Evolutionary conservation across 2,329 filamentous ascomycete species (phyloP), one percentile per base, ranked within the genome.

Genomic region (Colletotrichum noveboracense): DNA sequence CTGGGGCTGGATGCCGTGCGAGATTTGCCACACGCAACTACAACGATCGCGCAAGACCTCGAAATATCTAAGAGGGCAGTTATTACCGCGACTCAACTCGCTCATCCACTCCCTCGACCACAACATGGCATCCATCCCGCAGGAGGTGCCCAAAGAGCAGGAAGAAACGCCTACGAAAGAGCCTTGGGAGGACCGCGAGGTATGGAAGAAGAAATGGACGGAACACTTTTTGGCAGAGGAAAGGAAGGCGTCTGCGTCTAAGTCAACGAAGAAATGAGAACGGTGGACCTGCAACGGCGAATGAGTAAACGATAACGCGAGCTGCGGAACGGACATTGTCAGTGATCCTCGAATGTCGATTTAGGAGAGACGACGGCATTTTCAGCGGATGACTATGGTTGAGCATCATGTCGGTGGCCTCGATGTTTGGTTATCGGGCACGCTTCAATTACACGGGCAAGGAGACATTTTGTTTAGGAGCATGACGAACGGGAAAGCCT

Each of bases 201-300:
- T 76, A 34, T 76, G 74, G 74, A 76, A 61, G 70, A 76, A 68
- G 74, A 76, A 74, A 56, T 76, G 74, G 74, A 69, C 48, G 28
- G 74, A 76, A 26, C 64, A 76, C 34, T 76, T 76, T 18, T 21
- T 65, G 43, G 64, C 72, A 32, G 74, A 76, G 26, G 74, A 76
- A 16, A 56, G 70, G 56, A 76, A 74, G 32, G 70, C 70, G n/a
- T 58, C 70, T 12, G 64, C 64, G 21, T 67, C 74, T 10, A 76
- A 73, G 30, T 36, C 74, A 24, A 16, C 74, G 34, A 76, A 64
- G 56, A 76, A 74, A 65, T 76, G 52, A 52, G 34, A 34, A 30
- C 18, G n/a, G 7, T 1, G 21, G 61, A n/a, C 61, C 24, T 18
- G 5, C 32, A 14, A 24, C 28, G 14, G 66, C 30, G 10, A 68